Conservation (phyloP, 495 filamentous ascomycete species). For the Baudoinia panamericana region DNA sequence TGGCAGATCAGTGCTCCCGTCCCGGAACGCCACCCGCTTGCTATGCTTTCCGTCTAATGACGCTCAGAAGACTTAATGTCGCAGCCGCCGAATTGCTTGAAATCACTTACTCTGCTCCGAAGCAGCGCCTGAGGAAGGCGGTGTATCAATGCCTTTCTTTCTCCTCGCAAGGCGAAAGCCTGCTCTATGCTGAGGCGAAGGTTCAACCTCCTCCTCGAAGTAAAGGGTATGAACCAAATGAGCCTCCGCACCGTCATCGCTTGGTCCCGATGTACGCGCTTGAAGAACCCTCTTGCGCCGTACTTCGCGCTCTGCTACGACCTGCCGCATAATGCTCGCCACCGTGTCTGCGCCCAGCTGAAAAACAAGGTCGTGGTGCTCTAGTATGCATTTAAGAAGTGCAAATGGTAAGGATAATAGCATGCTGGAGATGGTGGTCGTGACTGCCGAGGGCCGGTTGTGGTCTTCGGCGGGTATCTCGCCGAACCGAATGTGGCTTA, state of each 20-base stretch:
- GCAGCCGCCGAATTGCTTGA: too few species aligned
- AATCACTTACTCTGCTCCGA: constrained; percentile 12
- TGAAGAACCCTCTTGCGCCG: constrained; percentile 20
- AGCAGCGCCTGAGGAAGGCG: constrained; percentile 13
- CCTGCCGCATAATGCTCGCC: constrained; percentile 35
- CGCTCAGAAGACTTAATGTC: too few species aligned
- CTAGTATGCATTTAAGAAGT: constrained; percentile 43
- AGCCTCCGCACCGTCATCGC: constrained; percentile 11
- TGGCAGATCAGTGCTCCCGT: too few species aligned
- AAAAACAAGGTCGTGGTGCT: constrained; percentile 35
- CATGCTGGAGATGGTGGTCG: constrained; percentile 43
- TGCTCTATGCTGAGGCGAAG: constrained; percentile 5
- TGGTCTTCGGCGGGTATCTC: constrained; percentile 39
- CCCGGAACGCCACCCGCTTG: too few species aligned
- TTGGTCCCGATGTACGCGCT: constrained; percentile 8
- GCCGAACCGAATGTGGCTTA: constrained; percentile 54
- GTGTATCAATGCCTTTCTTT: constrained; percentile 14
- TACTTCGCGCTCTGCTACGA: constrained; percentile 49
- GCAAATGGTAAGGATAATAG: constrained; percentile 51
- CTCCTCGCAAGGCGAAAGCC: constrained; percentile 16
- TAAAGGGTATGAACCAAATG: constrained; percentile 25
- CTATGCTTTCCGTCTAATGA: too few species aligned
- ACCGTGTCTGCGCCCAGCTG: constrained; percentile 35
- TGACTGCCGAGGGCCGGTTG: constrained; percentile 25
- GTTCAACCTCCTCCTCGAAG: constrained; percentile 30